These are phyloP conservation scores for Chamaenerion angustifolium DNA, from an alignment of 345 rosid species.

Conservation along the genomic window DNA sequence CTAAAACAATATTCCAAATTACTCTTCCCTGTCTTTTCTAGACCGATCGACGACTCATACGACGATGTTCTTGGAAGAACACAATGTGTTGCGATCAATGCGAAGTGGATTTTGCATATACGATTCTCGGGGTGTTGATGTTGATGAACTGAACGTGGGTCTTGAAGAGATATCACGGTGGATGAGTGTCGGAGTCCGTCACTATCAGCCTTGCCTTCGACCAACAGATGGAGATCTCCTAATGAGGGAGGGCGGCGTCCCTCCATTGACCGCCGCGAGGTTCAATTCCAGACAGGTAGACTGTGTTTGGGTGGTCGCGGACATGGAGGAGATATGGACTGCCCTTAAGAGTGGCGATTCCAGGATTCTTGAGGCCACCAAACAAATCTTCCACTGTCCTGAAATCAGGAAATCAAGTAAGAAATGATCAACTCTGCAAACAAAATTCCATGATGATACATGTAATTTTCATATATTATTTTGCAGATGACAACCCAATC, in stretches of 20 bases:
- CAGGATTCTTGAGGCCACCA: constrained; percentile 29
- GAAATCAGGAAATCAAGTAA: constrained; percentile 38
- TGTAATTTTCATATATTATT: no score
- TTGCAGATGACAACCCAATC: constrained; percentile 43
- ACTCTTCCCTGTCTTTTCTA: background rate
- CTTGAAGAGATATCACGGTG: constrained; percentile 32
- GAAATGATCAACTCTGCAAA: constrained; percentile 2
- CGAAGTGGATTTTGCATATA: constrained; percentile 38
- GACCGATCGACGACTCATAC: constrained; percentile 18
- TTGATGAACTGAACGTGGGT: constrained; percentile 15
- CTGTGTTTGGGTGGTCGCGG: constrained; percentile 32
- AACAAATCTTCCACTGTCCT: constrained; percentile 26
- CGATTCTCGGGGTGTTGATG: constrained; percentile 38
- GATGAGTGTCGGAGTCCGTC: constrained; percentile 45
- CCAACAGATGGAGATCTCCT: constrained; percentile 14
- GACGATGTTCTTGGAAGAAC: constrained; percentile 44
- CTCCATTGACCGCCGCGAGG: constrained; percentile 18
- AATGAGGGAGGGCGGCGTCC: constrained; percentile 12
- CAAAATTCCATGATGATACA: no score
- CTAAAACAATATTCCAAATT: no score
- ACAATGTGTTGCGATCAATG: constrained; percentile 40
- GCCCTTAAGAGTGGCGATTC: constrained; percentile 29
- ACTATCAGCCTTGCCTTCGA: constrained; percentile 35
- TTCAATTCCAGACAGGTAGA: constrained; percentile 32
- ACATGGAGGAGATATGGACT: constrained; percentile 26